A percentile compares a stretch with the other conserved stretches of the same genome.
Evolutionary conservation across 2,329 filamentous ascomycete species (phyloP).

Genomic region (Pestalotiopsis sp.): DNA sequence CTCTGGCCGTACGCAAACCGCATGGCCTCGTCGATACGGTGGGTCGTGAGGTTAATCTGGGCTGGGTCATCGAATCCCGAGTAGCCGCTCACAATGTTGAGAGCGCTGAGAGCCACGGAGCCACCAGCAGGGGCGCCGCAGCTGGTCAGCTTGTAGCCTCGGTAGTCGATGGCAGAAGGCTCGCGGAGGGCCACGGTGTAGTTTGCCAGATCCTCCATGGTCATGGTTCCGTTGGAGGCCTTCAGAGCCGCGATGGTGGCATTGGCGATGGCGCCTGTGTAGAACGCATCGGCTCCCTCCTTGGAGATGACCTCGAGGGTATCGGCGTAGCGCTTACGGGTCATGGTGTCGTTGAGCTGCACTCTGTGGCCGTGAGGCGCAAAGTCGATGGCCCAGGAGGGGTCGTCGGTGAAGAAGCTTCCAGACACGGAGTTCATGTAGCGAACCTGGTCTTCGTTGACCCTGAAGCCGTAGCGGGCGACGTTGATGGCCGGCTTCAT

Average conservation of each 20-base stretch:
- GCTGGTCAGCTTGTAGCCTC: slow-evolving; percentile 70
- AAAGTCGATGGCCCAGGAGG: slow-evolving; percentile 82
- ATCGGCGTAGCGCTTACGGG: slow-evolving; percentile 56
- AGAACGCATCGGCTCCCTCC: slow-evolving; percentile 38
- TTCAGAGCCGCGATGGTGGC: slow-evolving; percentile 61
- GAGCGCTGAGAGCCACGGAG: slow-evolving; percentile 67
- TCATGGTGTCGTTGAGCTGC: slow-evolving; percentile 39
- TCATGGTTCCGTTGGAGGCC: slow-evolving; percentile 75
- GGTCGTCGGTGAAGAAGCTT: slow-evolving; percentile 70
- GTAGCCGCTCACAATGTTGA: slow-evolving; percentile 79
- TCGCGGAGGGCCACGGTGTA: slow-evolving; percentile 70
- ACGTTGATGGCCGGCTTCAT: slow-evolving; percentile 72
- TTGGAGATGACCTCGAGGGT: slow-evolving; percentile 53
- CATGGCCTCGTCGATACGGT: slow-evolving; percentile 82
- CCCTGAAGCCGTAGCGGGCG: slow-evolving; percentile 71
- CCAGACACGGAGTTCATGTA: slow-evolving; percentile 63
- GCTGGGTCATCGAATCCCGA: slow-evolving; percentile 60
- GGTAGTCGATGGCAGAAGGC: slow-evolving; percentile 64
- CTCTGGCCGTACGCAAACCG: slow-evolving; percentile 80
- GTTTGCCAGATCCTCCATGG: slow-evolving; percentile 74
- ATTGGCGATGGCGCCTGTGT: slow-evolving; percentile 43
- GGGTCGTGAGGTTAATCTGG: slow-evolving; percentile 65
- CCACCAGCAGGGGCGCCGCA: slow-evolving; percentile 76
- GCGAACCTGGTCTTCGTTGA: slow-evolving; percentile 67
- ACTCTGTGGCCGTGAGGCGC: slow-evolving; percentile 49